Conservation (phyloP, 2,329 filamentous ascomycete genomes). For the Neofusicoccum umdonicola region DNA sequence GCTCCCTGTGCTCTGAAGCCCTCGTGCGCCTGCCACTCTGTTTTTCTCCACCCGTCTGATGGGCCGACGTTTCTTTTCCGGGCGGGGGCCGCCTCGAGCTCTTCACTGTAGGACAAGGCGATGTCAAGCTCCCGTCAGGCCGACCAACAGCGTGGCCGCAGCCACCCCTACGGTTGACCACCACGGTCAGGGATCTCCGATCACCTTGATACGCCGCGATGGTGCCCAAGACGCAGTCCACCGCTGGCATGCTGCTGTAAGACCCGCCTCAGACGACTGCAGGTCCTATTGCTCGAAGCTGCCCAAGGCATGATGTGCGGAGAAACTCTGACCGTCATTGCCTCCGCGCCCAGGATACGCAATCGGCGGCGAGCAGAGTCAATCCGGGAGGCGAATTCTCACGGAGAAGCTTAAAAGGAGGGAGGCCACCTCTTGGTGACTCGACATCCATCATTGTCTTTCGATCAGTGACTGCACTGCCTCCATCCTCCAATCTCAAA, state of each 20-base stretch:
- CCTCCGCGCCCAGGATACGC: not conserved
- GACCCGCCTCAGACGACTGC: slow-evolving; percentile 14
- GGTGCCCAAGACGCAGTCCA: slow-evolving; percentile 12
- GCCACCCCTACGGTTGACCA: not conserved
- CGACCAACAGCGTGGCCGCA: slow-evolving; percentile 8
- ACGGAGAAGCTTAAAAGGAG: slow-evolving; percentile 12
- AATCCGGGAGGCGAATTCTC: not conserved
- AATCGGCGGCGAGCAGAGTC: not conserved
- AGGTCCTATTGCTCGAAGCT: slow-evolving; percentile 11
- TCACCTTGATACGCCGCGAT: slow-evolving; percentile 13
- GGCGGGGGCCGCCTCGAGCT: not conserved
- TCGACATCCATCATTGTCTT: not conserved
- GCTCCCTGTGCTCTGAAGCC: slow-evolving; percentile 1
- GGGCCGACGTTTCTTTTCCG: slow-evolving; percentile 2
- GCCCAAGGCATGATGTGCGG: slow-evolving; percentile 13
- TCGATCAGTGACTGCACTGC: not conserved
- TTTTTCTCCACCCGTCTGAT: not conserved
- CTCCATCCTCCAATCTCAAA: no score
- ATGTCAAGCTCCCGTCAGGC: slow-evolving; percentile 3
- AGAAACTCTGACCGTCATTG: not conserved
- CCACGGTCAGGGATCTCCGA: slow-evolving; percentile 15
- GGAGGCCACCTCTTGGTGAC: not conserved
- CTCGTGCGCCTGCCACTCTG: slow-evolving; percentile 7
- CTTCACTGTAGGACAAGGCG: slow-evolving; percentile 14
- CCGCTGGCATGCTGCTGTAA: slow-evolving; percentile 16